phyloP scores from a whole-genome alignment of 495 filamentous ascomycete species.

The Terfezia boudieri region DNA sequence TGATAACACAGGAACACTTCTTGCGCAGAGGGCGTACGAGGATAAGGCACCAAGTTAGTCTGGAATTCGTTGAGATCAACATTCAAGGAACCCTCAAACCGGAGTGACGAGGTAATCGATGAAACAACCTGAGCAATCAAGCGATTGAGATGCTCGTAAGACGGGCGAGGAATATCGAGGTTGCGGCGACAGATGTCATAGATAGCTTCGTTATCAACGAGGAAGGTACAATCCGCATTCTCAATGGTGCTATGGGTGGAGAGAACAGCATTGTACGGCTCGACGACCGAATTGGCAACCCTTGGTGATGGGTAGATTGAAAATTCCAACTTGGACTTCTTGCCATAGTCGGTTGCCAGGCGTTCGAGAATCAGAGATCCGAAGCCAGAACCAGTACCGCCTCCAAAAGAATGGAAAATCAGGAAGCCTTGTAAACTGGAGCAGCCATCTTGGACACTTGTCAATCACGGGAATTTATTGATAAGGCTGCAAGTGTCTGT shows the following conservation, averaged over 20 bases:
- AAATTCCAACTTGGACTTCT: conserved; percentile 99
- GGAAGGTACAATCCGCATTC: conserved; percentile 98
- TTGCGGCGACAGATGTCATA: conserved; percentile 98
- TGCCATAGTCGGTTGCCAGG: conserved; percentile 91
- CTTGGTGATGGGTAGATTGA: conserved; percentile 95
- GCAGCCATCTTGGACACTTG: conserved; percentile 45
- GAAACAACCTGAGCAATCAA: conserved; percentile 98
- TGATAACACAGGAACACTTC: not conserved
- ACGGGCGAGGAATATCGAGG: conserved; percentile 86
- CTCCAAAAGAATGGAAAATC: conserved; percentile 98
- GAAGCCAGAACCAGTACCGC: conserved; percentile 95
- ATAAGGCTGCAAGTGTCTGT: not conserved
- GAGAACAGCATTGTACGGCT: conserved; percentile 98
- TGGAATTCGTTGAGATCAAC: conserved; percentile 99
- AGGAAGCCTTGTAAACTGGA: conserved; percentile 95
- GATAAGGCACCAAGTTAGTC: conserved; percentile 97
- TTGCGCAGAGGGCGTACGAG: conserved; percentile 29
- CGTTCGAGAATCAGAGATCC: conserved; percentile 95
- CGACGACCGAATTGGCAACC: conserved; percentile 89
- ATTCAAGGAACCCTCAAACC: conserved; percentile 96
- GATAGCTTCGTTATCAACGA: conserved; percentile 99
- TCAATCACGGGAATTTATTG: not conserved
- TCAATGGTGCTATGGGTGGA: conserved; percentile 97
- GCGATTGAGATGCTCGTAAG: conserved; percentile 96
- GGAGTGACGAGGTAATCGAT: conserved; percentile 93